Evolutionary conservation across 1,284 basidiomycete genomes (phyloP).

Genomic region (Retiboletus flavoniger): DNA sequence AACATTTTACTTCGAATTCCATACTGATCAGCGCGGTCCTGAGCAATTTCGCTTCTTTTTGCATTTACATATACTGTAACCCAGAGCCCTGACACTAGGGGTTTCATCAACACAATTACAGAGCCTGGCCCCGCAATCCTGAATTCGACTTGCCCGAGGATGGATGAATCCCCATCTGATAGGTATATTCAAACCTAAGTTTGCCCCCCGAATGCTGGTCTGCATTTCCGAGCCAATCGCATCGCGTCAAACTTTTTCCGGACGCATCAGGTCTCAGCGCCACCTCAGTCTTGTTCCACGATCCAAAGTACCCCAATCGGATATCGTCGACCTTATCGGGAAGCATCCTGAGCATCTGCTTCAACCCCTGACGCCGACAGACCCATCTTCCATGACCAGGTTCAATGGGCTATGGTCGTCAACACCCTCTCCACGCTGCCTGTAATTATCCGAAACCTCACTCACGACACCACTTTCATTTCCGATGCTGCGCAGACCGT

Average conservation of each 20-base stretch:
- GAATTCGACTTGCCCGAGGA: neutral
- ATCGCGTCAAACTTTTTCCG: neutral
- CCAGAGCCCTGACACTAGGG: constrained; percentile 17
- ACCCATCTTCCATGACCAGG: neutral
- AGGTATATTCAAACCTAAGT: constrained; percentile 6
- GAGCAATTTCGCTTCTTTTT: constrained; percentile 6
- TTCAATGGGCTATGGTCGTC: neutral
- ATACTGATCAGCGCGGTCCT: constrained; percentile 1
- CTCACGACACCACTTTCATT: constrained; percentile 20
- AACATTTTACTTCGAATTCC: neutral
- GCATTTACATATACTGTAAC: neutral
- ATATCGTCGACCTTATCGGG: neutral
- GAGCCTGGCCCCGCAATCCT: neutral
- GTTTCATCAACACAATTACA: constrained; percentile 14
- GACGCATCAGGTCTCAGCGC: neutral
- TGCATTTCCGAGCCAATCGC: neutral
- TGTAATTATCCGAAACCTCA: constrained; percentile 1
- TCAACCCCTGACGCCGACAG: neutral
- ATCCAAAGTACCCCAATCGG: neutral
- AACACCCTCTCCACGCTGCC: neutral
- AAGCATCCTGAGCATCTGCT: constrained; percentile 1
- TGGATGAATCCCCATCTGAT: neutral
- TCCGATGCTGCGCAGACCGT: constrained; percentile 17
- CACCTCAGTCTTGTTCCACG: neutral
- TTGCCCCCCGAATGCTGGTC: neutral